A percentile compares a stretch with the other conserved stretches of the same genome.
Evolutionary conservation across 2,329 filamentous ascomycete genomes (phyloP).

Genomic region (Cladosporium sp.): DNA sequence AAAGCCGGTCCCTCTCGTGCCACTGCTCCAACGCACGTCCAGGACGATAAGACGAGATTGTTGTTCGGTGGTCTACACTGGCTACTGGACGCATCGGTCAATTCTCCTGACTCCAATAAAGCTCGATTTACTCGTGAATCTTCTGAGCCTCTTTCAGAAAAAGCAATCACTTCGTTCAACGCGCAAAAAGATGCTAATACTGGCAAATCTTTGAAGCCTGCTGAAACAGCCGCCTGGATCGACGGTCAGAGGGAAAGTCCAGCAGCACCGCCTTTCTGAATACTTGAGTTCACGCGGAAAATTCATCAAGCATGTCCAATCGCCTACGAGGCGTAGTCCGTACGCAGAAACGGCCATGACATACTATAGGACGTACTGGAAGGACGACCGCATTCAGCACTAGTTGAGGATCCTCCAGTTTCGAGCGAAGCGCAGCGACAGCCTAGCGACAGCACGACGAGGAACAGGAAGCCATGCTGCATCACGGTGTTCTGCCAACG

Average conservation of each 20-base stretch:
- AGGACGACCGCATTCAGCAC: background rate
- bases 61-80: background rate
- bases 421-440: background rate
- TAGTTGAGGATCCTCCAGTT: background rate
- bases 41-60: background rate
- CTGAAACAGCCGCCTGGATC: conserved; percentile 8
- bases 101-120: background rate
- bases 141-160: conserved; percentile 8
- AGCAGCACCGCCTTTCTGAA: conserved; percentile 12
- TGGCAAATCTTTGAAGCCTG: background rate
- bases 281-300: background rate
- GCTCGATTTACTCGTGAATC: background rate
- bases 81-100: background rate
- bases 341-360: background rate
- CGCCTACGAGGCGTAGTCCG: background rate
- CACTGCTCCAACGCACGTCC: background rate
- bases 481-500: background rate
- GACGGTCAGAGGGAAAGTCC: background rate
- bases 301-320: background rate
- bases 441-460: background rate
- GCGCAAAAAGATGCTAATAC: background rate
- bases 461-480: background rate
- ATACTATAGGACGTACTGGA: background rate
- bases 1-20: background rate
- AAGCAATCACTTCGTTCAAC: conserved; percentile 2